These are phyloP conservation scores for Eragrostis nindensis DNA, from an alignment of 176 grass and related monocot genomes.

Conservation along the genomic window DNA sequence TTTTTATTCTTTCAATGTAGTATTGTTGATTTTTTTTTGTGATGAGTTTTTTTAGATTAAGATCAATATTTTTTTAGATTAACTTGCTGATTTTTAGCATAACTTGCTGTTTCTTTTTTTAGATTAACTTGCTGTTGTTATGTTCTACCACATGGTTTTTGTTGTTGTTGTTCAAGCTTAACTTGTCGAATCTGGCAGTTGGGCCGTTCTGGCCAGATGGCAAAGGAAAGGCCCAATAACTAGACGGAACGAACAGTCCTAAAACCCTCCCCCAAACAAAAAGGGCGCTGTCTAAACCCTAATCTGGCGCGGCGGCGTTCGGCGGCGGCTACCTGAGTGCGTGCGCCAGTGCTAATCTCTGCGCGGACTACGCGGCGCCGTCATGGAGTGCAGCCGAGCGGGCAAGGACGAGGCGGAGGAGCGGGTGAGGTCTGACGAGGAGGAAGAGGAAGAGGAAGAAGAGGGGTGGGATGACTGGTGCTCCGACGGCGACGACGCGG, in stretches of 20 bases:
- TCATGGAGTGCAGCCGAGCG: neutral
- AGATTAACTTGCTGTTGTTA: too few relatives aligned
- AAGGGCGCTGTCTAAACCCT: conserved; percentile 4
- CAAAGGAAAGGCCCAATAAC: too few relatives aligned
- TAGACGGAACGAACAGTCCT: neutral
- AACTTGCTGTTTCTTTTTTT: too few relatives aligned
- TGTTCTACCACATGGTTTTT: too few relatives aligned
- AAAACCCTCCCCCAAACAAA: neutral
- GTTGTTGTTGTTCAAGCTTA: too few relatives aligned
- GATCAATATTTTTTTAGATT: too few relatives aligned
- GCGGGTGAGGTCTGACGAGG: conserved; percentile 28
- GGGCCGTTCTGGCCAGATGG: neutral
- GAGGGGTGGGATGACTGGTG: conserved; percentile 87
- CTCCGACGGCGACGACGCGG: conserved; percentile 59
- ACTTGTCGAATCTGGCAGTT: too few relatives aligned
- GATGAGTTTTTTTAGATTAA: too few relatives aligned
- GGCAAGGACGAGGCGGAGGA: neutral
- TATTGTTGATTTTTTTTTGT: too few relatives aligned
- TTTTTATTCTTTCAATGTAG: too few relatives aligned
- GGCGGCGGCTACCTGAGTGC: neutral
- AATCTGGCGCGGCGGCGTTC: neutral
- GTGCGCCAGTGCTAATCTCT: neutral
- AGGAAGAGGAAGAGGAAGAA: conserved; percentile 33
- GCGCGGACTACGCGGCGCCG: neutral
- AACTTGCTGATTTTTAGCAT: too few relatives aligned